Conservation (phyloP, 2,329 filamentous ascomycete genomes). For the Diaporthe sp. region DNA sequence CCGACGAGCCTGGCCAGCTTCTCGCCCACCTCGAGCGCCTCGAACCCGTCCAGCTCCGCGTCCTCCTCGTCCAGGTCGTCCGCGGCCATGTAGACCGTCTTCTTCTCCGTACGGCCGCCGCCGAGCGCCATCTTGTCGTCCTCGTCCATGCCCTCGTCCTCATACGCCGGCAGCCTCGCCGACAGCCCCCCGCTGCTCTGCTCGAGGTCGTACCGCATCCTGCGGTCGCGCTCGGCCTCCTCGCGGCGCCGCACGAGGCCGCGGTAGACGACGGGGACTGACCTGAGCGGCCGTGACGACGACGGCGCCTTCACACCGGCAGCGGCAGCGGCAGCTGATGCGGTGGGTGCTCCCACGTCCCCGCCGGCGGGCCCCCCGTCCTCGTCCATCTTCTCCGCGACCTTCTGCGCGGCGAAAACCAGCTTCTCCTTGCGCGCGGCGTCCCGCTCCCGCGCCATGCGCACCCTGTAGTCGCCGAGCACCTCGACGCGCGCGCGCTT, state of each 20-base stretch:
- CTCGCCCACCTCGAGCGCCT: slow-evolving; percentile 75
- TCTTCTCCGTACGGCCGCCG: slow-evolving; percentile 49
- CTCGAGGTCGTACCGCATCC: slow-evolving; percentile 75
- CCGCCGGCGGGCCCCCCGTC: slow-evolving; percentile 46
- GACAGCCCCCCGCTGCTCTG: slow-evolving; percentile 65
- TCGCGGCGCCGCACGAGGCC: slow-evolving; percentile 78
- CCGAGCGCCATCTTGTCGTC: slow-evolving; percentile 80
- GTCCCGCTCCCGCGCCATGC: slow-evolving; percentile 79
- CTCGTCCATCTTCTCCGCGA: slow-evolving; percentile 81
- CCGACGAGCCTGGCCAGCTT: slow-evolving; percentile 75
- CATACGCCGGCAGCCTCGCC: slow-evolving; percentile 71
- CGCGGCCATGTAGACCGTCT: slow-evolving; percentile 68
- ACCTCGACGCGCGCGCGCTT: slow-evolving; percentile 72
- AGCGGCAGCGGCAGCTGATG: slow-evolving; percentile 14
- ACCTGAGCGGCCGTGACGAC: slow-evolving; percentile 67
- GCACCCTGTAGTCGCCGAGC: slow-evolving; percentile 76
- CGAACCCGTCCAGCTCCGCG: slow-evolving; percentile 83
- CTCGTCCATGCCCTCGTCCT: slow-evolving; percentile 73
- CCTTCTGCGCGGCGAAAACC: slow-evolving; percentile 82
- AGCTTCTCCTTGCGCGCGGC: slow-evolving; percentile 76
- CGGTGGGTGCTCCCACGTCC: too few relatives aligned
- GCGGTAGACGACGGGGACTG: slow-evolving; percentile 84
- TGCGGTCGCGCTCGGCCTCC: slow-evolving; percentile 75
- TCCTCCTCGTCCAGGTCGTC: slow-evolving; percentile 84
- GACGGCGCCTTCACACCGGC: slow-evolving; percentile 46